Base-by-base conservation (phyloP, 2,329 filamentous ascomycete genomes). In the Diaporthe eres region DNA sequence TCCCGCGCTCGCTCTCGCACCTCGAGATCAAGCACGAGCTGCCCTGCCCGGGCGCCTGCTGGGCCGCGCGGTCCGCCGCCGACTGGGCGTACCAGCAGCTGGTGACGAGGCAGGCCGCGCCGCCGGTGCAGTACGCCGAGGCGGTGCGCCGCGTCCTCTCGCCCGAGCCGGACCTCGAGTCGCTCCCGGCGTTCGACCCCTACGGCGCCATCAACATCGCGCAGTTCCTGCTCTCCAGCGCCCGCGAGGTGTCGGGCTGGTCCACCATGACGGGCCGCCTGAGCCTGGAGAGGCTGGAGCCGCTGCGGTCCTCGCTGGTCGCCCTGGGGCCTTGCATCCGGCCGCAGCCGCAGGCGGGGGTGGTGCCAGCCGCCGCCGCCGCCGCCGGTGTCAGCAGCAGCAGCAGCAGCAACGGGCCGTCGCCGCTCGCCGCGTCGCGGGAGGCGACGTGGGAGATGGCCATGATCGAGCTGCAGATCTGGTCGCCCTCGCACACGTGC, bases 11-110 rank as follows among this genome's bases (percentile, higher is more conserved):
- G 10, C 77, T 85, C 19, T 85, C 84, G 0, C 82, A 87, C 58
- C 79, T 87, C 4, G 86, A 87, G 79, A 83, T 87, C 77, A 87
- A 86, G 76, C 84, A 86, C 71, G 82, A 85, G 22, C 79, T 87
- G 5, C 86, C 86, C 1, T 86, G 84, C 65, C 82, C 84, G 0
- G 80, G 82, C 61, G 80, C 81, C 19, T 80, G 81, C 72, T 87
- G 86, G 86, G 76, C 72, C 3, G 84, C 85, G 2, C 74, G 81
- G 1, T 83, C 85, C 2, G 80, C 85, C 12, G 80, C 80, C 1
- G 81, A 84, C 44, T 82, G 84, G 78, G 83, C 83, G 15, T 83
- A 85, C 74, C 79, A 79, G 17, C 79, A 80, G 74, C 74, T 85
- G 17, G 74, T 80, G 47, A 74, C 79, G n/a, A 74, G 51, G 37